Evolutionary conservation across 805 yeast species (phyloP).

Genomic region (Ascoidea tarda): DNA sequence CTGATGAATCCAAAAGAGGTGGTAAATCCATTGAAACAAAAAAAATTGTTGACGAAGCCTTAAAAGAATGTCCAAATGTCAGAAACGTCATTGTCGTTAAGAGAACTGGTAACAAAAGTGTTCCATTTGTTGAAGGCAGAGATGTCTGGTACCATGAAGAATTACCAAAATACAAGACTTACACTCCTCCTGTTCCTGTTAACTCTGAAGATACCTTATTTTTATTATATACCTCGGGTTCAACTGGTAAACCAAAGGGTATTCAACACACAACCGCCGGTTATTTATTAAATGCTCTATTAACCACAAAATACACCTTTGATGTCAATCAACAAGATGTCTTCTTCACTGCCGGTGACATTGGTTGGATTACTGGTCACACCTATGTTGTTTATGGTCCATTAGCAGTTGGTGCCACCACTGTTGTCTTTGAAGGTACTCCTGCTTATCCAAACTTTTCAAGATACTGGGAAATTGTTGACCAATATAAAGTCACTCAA

Average conservation of each 20-base stretch:
- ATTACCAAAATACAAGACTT: slow-evolving; percentile 46
- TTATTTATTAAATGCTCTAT: slow-evolving; percentile 54
- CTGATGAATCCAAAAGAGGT: slow-evolving; percentile 74
- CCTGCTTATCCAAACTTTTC: slow-evolving; percentile 73
- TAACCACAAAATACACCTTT: slow-evolving; percentile 61
- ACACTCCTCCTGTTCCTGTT: slow-evolving; percentile 58
- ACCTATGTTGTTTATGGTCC: slow-evolving; percentile 76
- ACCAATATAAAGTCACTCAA: slow-evolving; percentile 55
- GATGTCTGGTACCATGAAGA: slow-evolving; percentile 72
- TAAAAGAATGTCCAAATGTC: slow-evolving; percentile 51
- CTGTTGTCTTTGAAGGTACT: slow-evolving; percentile 76
- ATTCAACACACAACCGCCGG: slow-evolving; percentile 73
- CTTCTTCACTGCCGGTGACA: slow-evolving; percentile 76
- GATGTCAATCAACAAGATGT: slow-evolving; percentile 62
- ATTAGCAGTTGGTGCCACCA: slow-evolving; percentile 55
- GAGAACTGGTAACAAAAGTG: slow-evolving; percentile 48
- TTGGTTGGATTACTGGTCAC: slow-evolving; percentile 87
- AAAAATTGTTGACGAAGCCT: slow-evolving; percentile 69
- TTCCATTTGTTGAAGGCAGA: slow-evolving; percentile 37
- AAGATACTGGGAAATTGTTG: slow-evolving; percentile 67
- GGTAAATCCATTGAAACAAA: slow-evolving; percentile 68
- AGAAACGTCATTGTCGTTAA: slow-evolving; percentile 53
- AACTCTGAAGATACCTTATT: slow-evolving; percentile 67
- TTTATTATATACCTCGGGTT: slow-evolving; percentile 71
- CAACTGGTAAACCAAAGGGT: slow-evolving; percentile 83